phyloP scores from a whole-genome alignment of 2,329 filamentous ascomycete genomes.

The Alternaria sp. region DNA sequence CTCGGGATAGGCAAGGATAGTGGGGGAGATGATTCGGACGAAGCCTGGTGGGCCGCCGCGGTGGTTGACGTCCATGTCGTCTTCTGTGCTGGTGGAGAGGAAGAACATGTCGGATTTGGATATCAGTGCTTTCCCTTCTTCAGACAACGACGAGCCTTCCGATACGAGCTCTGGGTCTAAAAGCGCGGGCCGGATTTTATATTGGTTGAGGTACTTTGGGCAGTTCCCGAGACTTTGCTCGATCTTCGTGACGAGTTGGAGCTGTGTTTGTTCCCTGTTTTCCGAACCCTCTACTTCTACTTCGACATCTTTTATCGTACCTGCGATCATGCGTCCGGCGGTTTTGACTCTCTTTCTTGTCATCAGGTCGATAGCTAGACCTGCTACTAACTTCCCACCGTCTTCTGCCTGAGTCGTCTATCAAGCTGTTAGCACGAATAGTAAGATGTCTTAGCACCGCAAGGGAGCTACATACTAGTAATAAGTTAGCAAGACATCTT shows the following conservation, averaged over 20 bases:
- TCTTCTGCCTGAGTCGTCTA: constrained; percentile 39
- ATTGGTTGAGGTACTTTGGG: constrained; percentile 85
- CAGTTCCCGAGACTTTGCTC: constrained; percentile 79
- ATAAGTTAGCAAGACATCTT: too few species aligned
- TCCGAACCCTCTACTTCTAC: constrained; percentile 31
- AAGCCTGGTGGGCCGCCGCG: constrained; percentile 79
- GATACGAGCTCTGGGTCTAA: constrained; percentile 62
- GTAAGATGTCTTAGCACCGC: too few species aligned
- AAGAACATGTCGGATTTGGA: constrained; percentile 76
- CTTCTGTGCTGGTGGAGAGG: constrained; percentile 67
- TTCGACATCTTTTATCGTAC: constrained; percentile 55
- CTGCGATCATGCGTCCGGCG: constrained; percentile 71
- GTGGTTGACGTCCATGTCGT: constrained; percentile 83
- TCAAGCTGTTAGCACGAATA: too few species aligned
- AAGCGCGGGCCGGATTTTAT: constrained; percentile 63
- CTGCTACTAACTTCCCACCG: constrained; percentile 63
- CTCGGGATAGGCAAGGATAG: constrained; percentile 75
- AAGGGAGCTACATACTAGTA: too few species aligned
- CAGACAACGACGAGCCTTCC: constrained; percentile 56
- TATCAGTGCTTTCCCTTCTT: constrained; percentile 65
- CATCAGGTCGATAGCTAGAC: constrained; percentile 68
- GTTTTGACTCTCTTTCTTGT: constrained; percentile 76
- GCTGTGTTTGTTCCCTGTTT: constrained; percentile 39
- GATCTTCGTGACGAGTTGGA: constrained; percentile 71
- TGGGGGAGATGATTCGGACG: constrained; percentile 69